Base-by-base conservation (phyloP, 129 eudicot genomes). In the Artemisia tridentata region DNA sequence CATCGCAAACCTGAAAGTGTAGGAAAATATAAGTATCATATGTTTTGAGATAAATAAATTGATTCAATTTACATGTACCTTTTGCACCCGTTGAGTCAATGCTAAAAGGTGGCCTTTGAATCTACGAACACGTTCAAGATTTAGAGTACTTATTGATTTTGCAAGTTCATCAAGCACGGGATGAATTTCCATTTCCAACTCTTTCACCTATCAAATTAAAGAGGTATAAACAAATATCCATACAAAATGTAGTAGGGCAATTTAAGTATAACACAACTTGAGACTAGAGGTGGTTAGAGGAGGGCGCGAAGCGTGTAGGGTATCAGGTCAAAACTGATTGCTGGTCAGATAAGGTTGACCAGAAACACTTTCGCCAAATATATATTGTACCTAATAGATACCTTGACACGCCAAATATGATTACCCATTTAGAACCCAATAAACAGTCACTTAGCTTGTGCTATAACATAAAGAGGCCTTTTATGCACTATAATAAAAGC, bases 141-240 rank as follows among this genome's bases (percentile, higher is more conserved):
- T 95, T 49, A 84, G 80, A 71, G 99, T 95, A 79, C 93, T 95
- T 60, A 95, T 90, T 46, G 99, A 84, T 75, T 89, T 78, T 54
- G 99, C 96, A 58, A 95, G 80, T 83, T 95, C 99, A 79, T 95
- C 99, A 48, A 95, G 97, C 78, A 95, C 99, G 5, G 99, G 97
- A 77, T 91, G 71, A 74, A 95, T 90, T 83, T 95, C 97, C 90
- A 79, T 71, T 74, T 91, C 99, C 80, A 95, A 83, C 62, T 95
- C 91, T 75, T 84, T 95, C 48, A 88, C 97, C 99, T 95, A 62
- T 54, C 10, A 45, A 71, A 53, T 64, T 52, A 63, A 63, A 31
- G 68, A 9, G 23, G 25, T 25, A 63, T 6, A 15, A 11, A 29
- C 3, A 15, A 17, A 29, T 9, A 16, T 2, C 15, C 5, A 12